Base-by-base conservation (phyloP, 2,329 filamentous ascomycete species). In the Fusarium oligoseptatum region DNA sequence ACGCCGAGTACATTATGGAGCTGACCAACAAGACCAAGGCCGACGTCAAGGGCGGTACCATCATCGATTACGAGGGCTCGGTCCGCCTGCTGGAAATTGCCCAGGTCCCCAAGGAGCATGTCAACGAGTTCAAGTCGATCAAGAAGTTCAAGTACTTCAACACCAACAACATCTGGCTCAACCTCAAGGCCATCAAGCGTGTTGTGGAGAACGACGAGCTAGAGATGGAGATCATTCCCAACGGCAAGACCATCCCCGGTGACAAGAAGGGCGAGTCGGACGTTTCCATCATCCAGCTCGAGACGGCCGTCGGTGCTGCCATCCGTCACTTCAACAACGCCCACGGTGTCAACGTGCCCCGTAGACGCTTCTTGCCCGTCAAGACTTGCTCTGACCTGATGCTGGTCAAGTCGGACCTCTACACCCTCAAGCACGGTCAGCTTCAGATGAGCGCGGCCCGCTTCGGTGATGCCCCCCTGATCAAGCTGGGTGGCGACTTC, bases 121-220 rank as follows among this genome's bases (percentile, higher is more conserved):
- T 97, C 84, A 98, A 99, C 88, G 97, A 99, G 88, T 99, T 99
- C 94, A 99, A 99, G 92, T 98, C 95, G 58, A 99, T 99, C 90
- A 99, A 99, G 93, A 99, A 99, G 91, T 99, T 99, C 93, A 98
- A 97, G 91, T 99, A 99, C 92, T 99, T 99, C 93, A 99, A 99
- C 92, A 99, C 97, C 86, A 99, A 99, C 94, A 99, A 99, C 91
- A 98, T 99, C 87, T 99, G 97, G 97, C 94, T 99, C 90, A 98
- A 98, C 88, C 90, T 98, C 80, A 92, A 94, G 83, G 97, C 97
- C 78, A 94, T 99, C 87, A 98, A 98, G 93, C 95, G 97, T 71
- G 95, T 99, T 64, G 97, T 99, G 9, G 97, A 98, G 91, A 95
- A 97, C 85, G 95, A 98, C 84, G 96, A 98, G 89, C 92, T 99